phyloP scores from a whole-genome alignment of 805 yeast genomes.

The Candida khao-thaluensis region DNA sequence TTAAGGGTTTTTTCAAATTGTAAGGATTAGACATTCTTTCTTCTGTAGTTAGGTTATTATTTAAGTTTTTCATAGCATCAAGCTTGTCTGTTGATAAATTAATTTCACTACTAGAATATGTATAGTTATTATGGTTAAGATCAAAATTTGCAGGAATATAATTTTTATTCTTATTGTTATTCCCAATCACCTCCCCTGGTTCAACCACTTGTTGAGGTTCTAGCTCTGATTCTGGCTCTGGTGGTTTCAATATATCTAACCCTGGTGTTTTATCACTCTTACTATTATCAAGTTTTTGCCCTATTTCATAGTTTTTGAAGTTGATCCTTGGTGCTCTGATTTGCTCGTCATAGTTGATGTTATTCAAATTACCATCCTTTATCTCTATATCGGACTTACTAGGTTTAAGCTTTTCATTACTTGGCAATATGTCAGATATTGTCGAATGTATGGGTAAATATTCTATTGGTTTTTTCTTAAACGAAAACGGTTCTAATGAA shows the following conservation, averaged over 20 bases:
- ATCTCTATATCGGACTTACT: not conserved
- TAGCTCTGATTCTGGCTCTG: not conserved
- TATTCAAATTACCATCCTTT: slow-evolving; percentile 11
- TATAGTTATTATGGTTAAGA: slow-evolving; percentile 21
- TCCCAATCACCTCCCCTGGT: not conserved
- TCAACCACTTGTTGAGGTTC: not conserved
- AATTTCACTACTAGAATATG: slow-evolving; percentile 13
- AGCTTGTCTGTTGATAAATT: slow-evolving; percentile 11
- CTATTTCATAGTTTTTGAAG: slow-evolving; percentile 6
- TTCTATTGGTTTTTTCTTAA: slow-evolving; percentile 30
- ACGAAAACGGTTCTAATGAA: slow-evolving; percentile 26
- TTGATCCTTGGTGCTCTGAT: slow-evolving; percentile 52
- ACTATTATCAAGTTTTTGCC: not conserved
- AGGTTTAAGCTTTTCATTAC: slow-evolving; percentile 1
- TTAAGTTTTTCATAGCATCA: slow-evolving; percentile 24
- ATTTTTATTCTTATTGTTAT: not conserved
- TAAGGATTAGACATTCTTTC: slow-evolving; percentile 34
- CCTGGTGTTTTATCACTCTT: not conserved
- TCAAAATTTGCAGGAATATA: slow-evolving; percentile 48
- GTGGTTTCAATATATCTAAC: not conserved
- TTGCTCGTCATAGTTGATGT: slow-evolving; percentile 50
- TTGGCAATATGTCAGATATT: slow-evolving; percentile 27
- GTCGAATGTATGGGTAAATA: slow-evolving; percentile 20
- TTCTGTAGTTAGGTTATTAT: slow-evolving; percentile 20
- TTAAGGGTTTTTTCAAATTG: slow-evolving; percentile 46